Base-by-base conservation (phyloP, 208 protist species). In the Trypanosomatidae sp. region DNA sequence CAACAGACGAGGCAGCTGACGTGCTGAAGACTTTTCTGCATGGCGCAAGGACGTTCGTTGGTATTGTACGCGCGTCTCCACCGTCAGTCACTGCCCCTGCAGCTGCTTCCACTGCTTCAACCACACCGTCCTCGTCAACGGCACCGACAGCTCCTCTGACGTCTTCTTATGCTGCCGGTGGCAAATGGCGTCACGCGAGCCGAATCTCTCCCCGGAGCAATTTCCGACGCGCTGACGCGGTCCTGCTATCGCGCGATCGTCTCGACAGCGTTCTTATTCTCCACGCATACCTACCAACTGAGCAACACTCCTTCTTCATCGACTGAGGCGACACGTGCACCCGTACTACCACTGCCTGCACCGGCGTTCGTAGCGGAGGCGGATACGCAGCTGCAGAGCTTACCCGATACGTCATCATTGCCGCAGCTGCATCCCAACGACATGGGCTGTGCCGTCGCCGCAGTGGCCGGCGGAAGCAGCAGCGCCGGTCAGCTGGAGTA, bases 261-360 rank as follows among this genome's bases (percentile, higher is more conserved):
- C 30, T 69, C 62, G 9, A 44, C 36, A 19, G 28, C 64, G 13
- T 69, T 55, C 19, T 12, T 64, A 12, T 55, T 28, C 8, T 56
- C 43, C 30, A 62, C 55, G 17, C 39, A 55, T 17, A 65, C 71
- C n/a, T 47, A 46, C 43, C 71, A 64, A 19, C 71, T 64, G 22
- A 62, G 62, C 49, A 33, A 43, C 62, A 3, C 15, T 43, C 9
- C 25, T 12, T 22, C 33, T 47, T 66, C 12, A 1, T 25, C 58
- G 39, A 44, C 59, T 39, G 28, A 25, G 19, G 59, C 58, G 15
- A 64, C 33, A 30, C 52, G 5, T 30, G 52, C 52, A n/a, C 13
- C 52, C 52, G n/a, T 30, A 5, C 0, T 56, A 56, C 52, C 0
- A 10, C 52, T 8, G 5, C 52, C 5, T 30, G 52, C 52, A n/a